A percentile compares a stretch with the other conserved stretches of the same genome.
Conservation (phyloP, 2,329 filamentous ascomycete genomes). For the Aspergillus hortae region DNA sequence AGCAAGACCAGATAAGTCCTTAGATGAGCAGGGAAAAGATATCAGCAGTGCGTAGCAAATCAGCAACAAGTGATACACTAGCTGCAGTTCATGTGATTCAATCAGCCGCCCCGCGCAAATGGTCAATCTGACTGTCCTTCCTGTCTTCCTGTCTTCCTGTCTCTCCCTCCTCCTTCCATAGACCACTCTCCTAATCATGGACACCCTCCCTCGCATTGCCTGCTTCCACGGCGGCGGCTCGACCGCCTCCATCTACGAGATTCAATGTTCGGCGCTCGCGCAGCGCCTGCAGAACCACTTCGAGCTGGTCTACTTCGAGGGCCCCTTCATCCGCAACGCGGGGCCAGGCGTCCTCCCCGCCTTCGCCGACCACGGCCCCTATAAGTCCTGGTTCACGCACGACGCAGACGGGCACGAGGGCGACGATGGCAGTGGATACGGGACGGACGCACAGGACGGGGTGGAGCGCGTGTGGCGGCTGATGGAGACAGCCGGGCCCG, state of each 20-base stretch:
- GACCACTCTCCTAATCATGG: background rate
- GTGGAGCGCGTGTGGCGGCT: constrained; percentile 16
- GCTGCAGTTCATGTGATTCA: background rate
- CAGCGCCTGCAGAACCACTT: constrained; percentile 12
- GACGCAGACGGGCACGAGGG: constrained; percentile 7
- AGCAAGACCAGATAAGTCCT: too few species aligned
- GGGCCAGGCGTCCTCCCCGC: constrained; percentile 21
- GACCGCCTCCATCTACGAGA: constrained; percentile 13
- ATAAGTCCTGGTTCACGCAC: constrained; percentile 18
- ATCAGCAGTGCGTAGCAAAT: too few species aligned
- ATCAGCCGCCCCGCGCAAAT: background rate
- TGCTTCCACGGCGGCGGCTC: constrained; percentile 23
- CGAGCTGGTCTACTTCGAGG: constrained; percentile 20
- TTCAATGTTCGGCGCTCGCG: constrained; percentile 18
- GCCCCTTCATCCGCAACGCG: constrained; percentile 12
- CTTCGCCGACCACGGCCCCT: constrained; percentile 15
- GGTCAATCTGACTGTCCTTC: background rate
- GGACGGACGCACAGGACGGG: constrained; percentile 12
- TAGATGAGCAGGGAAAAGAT: background rate
- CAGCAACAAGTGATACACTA: background rate
- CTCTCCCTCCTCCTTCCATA: background rate
- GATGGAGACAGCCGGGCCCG: constrained; percentile 11
- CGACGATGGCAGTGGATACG: constrained; percentile 18
- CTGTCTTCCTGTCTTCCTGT: background rate
- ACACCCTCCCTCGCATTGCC: constrained; percentile 17